Conservation (phyloP, 371 early-diverging fungal genomes). For the Blakeslea trispora region DNA sequence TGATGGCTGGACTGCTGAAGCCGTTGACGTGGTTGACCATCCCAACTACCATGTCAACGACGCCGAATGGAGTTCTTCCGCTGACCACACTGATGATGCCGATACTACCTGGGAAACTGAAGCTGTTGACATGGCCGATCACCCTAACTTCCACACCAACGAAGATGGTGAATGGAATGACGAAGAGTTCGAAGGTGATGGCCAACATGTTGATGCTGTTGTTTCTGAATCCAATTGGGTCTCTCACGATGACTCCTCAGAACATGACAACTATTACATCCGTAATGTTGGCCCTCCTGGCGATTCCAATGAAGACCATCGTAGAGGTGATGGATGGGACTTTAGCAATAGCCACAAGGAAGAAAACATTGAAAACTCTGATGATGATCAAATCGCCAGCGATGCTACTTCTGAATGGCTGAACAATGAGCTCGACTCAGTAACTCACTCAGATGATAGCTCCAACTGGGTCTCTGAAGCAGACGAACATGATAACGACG, state of each 20-base stretch:
- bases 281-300: neutral
- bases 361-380: too few relatives aligned
- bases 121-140: slow-evolving; percentile 2
- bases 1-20: slow-evolving; percentile 11
- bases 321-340: neutral
- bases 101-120: slow-evolving; percentile 16
- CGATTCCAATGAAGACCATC: neutral
- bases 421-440: neutral
- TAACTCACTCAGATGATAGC: neutral
- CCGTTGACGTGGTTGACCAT: neutral
- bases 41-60: slow-evolving; percentile 12
- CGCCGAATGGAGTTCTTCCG: slow-evolving; percentile 19
- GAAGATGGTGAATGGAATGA: slow-evolving; percentile 10
- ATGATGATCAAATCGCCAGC: too few relatives aligned
- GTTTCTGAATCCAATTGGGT: slow-evolving; percentile 13
- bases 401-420: slow-evolving; percentile 5
- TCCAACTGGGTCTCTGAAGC: slow-evolving; percentile 4
- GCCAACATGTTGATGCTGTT: slow-evolving; percentile 5
- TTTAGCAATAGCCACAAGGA: neutral
- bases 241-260: neutral
- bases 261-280: neutral
- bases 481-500: slow-evolving; percentile 1
- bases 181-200: slow-evolving; percentile 12
- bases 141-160: slow-evolving; percentile 1
- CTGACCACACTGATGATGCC: slow-evolving; percentile 7